Percentiles rank a stretch among this genome's conserved stretches.
phyloP scores from a whole-genome alignment of 2,329 filamentous ascomycete species.

The Arthrobotrys conoides region DNA sequence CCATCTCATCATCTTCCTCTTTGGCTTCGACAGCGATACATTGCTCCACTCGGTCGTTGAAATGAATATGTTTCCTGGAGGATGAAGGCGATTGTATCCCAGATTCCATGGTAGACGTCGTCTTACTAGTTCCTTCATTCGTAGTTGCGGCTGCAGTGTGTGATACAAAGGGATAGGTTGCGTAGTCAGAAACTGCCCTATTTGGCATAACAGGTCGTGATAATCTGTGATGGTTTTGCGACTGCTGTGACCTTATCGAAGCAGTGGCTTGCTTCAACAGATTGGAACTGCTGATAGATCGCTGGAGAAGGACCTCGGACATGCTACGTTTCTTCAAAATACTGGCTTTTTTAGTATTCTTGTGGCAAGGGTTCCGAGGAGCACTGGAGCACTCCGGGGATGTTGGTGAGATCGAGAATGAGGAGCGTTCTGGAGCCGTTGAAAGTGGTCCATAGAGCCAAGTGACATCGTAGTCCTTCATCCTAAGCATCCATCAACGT shows the following conservation, averaged over 20 bases:
- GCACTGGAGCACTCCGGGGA: constrained; percentile 67
- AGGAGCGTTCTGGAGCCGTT: constrained; percentile 72
- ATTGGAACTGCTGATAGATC: constrained; percentile 88
- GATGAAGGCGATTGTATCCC: constrained; percentile 76
- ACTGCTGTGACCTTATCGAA: constrained; percentile 85
- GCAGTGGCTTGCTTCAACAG: constrained; percentile 90
- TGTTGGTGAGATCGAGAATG: constrained; percentile 63
- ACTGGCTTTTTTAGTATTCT: constrained; percentile 80
- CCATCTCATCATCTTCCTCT: constrained; percentile 78
- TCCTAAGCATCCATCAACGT: constrained; percentile 72
- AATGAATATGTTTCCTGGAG: constrained; percentile 86
- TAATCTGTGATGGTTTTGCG: constrained; percentile 70
- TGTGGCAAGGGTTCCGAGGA: constrained; percentile 61
- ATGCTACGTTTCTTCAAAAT: constrained; percentile 97
- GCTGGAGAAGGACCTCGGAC: constrained; percentile 93
- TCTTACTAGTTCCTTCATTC: constrained; percentile 75
- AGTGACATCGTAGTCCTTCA: constrained; percentile 96
- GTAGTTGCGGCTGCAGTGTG: constrained; percentile 70
- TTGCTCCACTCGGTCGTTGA: constrained; percentile 95
- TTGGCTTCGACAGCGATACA: constrained; percentile 94
- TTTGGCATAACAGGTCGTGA: constrained; percentile 73
- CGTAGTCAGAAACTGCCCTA: constrained; percentile 78
- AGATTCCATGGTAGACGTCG: constrained; percentile 79
- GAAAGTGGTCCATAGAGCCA: constrained; percentile 97
- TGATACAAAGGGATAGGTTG: constrained; percentile 76